These are phyloP conservation scores for Amborella trichopoda DNA, from an alignment of 164 flowering plant genomes.

Conservation along the genomic window DNA sequence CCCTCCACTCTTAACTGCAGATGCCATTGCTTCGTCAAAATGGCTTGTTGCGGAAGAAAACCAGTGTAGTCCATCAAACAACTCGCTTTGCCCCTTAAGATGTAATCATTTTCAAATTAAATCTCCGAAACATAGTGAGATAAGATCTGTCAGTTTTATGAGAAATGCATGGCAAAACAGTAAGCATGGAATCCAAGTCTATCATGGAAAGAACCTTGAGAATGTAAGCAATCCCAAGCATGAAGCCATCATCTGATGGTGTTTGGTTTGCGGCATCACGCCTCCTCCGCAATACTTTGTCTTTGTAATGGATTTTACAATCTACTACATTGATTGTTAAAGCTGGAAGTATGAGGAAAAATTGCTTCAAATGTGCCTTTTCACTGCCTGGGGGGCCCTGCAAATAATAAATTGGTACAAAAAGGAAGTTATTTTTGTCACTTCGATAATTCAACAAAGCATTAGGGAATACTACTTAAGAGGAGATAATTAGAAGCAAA, in stretches of 20 bases:
- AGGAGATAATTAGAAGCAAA: too few species aligned
- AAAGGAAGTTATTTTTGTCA: too few species aligned
- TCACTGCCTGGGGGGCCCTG: slow-evolving; percentile 12
- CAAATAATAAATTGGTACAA: not conserved
- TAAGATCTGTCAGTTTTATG: too few species aligned
- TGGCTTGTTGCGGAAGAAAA: slow-evolving; percentile 7
- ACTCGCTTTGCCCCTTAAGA: slow-evolving; percentile 13
- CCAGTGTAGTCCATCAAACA: slow-evolving; percentile 13
- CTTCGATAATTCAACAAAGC: too few species aligned
- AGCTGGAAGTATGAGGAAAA: slow-evolving; percentile 14
- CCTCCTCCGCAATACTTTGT: slow-evolving; percentile 6
- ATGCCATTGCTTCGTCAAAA: slow-evolving; percentile 9
- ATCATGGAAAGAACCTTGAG: slow-evolving; percentile 10
- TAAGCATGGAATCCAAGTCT: not conserved
- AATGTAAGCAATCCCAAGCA: slow-evolving; percentile 16
- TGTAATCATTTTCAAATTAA: slow-evolving; percentile 4
- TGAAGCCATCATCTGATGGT: slow-evolving; percentile 14
- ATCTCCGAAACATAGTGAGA: too few species aligned
- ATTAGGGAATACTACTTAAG: too few species aligned
- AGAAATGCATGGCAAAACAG: too few species aligned
- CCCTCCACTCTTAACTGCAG: slow-evolving; percentile 8
- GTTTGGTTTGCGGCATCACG: slow-evolving; percentile 8
- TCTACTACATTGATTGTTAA: slow-evolving; percentile 10
- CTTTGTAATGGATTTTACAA: slow-evolving; percentile 9
- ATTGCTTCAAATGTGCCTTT: slow-evolving; percentile 9